Base-by-base conservation (phyloP, 306 rosid genomes). In the Calophaca sinica region DNA sequence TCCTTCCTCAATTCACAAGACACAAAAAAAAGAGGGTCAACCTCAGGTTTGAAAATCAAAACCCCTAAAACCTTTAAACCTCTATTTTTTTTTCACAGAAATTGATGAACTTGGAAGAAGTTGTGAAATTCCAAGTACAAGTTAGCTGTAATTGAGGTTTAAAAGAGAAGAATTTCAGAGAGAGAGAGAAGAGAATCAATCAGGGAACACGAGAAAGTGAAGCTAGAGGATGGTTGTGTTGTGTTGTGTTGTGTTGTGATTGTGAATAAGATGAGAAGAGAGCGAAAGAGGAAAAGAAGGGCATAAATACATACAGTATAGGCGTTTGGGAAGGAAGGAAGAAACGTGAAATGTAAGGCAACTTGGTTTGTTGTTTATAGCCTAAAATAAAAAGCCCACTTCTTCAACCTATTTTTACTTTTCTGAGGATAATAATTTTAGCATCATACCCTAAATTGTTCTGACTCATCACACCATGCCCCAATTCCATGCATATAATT, bases 321-420 rank as follows among this genome's bases (percentile, higher is more conserved):
- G 80, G 80, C 33, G 68, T 75, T 73, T 49, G 62, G 13, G 36
- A 33, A 75, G 73, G 58, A 71, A 73, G 78, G 78, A 38, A 89
- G 90, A 91, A 89, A 88, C 97, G 98, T 94, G 94, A 87, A 65
- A 83, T 69, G 80, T 78, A 91, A 91, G 94, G 87, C 81, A 91
- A 86, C 96, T 76, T 51, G 66, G 45, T 80, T 83, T 54, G 77
- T 84, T 84, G 72, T 85, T 78, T 89, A 70, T 73, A 72, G 79
- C 79, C 85, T 72, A 60, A 71, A 75, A 20, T 20, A 20, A 20
- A 20, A 20, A 20, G 26, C 80, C 81, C 82, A 50, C 80, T 76
- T 57, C 79, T 62, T 80, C 67, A 65, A 66, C 77, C 76, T 72
- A 44, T 5, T 9, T 41, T 65, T 6, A 3, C 4, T 10, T 50